A percentile compares a stretch with the other conserved stretches of the same genome.
Evolutionary conservation across 2,329 filamentous ascomycete species (phyloP).

Genomic region (Talaromyces sp.): DNA sequence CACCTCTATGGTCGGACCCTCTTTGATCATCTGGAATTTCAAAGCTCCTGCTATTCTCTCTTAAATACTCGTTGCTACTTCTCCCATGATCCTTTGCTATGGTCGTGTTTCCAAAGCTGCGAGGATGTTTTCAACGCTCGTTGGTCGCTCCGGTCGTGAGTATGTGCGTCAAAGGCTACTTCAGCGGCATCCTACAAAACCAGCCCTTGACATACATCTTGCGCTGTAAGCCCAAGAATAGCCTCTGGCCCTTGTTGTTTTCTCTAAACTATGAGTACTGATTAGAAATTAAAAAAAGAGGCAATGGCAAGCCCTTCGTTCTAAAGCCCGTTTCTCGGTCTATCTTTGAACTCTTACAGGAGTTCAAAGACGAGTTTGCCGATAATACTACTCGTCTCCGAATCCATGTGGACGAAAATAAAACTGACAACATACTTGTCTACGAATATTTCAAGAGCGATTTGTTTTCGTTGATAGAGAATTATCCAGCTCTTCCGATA

Average conservation of each 20-base stretch:
- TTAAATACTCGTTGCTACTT: too few relatives aligned
- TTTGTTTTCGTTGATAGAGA: not conserved
- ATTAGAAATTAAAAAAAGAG: not conserved
- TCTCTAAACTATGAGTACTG: not conserved
- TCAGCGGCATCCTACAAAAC: not conserved
- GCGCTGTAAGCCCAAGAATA: not conserved
- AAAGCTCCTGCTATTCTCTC: too few relatives aligned
- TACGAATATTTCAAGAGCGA: not conserved
- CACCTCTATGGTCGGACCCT: too few relatives aligned
- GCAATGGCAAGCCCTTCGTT: not conserved
- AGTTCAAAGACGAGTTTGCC: not conserved
- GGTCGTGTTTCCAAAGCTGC: not conserved
- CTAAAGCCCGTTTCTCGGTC: not conserved
- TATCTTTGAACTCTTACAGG: not conserved
- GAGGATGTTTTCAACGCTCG: not conserved
- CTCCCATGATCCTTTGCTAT: not conserved
- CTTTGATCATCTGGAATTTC: too few relatives aligned
- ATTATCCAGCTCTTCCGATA: not conserved
- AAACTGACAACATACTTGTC: not conserved
- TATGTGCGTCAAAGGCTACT: not conserved
- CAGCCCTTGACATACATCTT: not conserved
- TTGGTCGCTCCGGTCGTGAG: not conserved
- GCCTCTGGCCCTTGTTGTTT: not conserved
- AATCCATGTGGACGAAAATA: not conserved
- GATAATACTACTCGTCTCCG: not conserved